Base-by-base conservation (phyloP, 2,329 filamentous ascomycete genomes). In the Paraphaeosphaeria minitans region DNA sequence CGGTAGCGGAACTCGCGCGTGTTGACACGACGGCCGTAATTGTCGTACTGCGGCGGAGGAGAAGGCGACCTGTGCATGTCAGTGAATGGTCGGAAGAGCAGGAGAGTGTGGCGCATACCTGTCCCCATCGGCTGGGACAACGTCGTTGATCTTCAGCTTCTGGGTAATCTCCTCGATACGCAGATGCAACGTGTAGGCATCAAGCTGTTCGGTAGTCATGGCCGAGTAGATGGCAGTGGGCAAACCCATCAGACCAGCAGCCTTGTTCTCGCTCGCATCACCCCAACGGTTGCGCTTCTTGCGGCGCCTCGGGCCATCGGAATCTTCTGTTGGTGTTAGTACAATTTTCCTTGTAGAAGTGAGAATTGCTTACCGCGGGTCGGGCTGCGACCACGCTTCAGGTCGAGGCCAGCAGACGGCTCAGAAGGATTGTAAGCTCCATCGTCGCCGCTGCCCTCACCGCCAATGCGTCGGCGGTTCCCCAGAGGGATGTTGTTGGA, bases 271-370 rank as follows among this genome's bases (percentile, higher is more conserved):
- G 56, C 92, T 90, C 61, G 92, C 92, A 79, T 98, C 94, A 67
- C 95, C 95, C 95, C 95, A 99, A 76, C 95, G 89, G 78, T 99
- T 99, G 78, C 94, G 90, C 89, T 97, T 98, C 88, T 96, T 97
- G 78, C 95, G 92, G 72, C 90, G 90, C 77, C 91, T 91, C 63
- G 89, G 87, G 58, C 92, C 94, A 79, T 97, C 93, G 37, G 78
- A 75, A 47, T 78, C 62, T 67, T 56, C 46, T 52, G 3, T 53
- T 24, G 14, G n/a, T 56, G 49, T 72, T 49, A 73, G 65, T 35
- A 53, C 27, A 27, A 6, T 4, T 48, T 22, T 27, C 6, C 21
- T 45, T 8, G 27, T 29, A 31, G 14, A 22, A 22, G 43, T 12
- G 21, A 37, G n/a, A 53, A 24, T 37, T 37, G 37, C 85, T 76